Base-by-base conservation (phyloP, 768 basidiomycete species). In the Auricularia auricula-judae region DNA sequence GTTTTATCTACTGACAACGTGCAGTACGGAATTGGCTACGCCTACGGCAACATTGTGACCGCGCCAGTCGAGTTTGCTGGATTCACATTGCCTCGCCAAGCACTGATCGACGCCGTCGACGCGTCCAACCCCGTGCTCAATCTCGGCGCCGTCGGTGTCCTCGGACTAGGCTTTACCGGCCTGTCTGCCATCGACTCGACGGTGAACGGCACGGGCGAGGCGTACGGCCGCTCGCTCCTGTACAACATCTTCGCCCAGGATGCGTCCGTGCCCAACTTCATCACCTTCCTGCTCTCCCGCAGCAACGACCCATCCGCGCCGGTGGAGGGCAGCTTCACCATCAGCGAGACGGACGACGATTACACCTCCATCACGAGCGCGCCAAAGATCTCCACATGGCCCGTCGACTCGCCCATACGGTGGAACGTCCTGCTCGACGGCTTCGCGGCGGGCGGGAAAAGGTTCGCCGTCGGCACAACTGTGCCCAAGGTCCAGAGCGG, bases 21-120 rank as follows among this genome's bases (percentile, higher is more conserved):
- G 60, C 44, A 91, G 89, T 93, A 93, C 74, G 88, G 87, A 59
- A 84, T 88, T 64, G 91, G 91, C 21, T 91, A 87, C 84, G 89
- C 88, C 2, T 77, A 75, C 61, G 91, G 91, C 3, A 71, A 78
- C 66, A 76, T 93, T 36, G 76, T 83, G 3, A 86, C 82, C 72
- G 84, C 86, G 23, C 71, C 82, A 2, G 82, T 86, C 39, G 74
- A 82, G 63, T 92, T 93, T 71, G 84, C 91, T 21, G 85, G 85
- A 23, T 81, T 89, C 67, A 75, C 79, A 5, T 77, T 91, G 62
- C 68, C 84, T n/a, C 76, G 77, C 1, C 91, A 93, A 78, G 90
- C 88, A 5, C 84, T 84, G 69, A 74, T 93, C 63, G 87, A 88
- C 66, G 86, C 81, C 11, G 78, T 81, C 10, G 65, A 69, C 7